Base-by-base conservation (phyloP, 805 yeast species). In the Saturnispora hagleri region DNA sequence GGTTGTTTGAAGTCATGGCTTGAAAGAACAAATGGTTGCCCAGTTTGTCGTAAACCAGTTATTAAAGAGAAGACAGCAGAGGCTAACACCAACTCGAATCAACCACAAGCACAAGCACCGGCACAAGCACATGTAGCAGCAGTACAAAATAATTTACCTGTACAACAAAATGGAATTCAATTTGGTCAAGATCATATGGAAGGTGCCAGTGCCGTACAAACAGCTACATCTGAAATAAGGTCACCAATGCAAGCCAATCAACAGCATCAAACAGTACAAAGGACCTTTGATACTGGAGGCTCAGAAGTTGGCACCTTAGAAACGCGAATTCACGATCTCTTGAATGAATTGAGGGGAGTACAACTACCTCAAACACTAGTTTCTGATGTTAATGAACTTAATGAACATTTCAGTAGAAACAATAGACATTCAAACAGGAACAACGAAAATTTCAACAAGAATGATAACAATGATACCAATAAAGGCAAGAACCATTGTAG, bases 1-100 rank as follows among this genome's bases (percentile, higher is more conserved):
- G 90, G 93, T 4, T 93, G 99, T 66, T 74, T 93, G 55, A 86
- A 88, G 61, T 84, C 86, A 58, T 93, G 99, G 99, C 73, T 93
- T 58, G 95, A 87, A 62, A 77, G 96, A 57, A 88, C 96, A 0
- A 91, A 84, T 58, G 79, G 80, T n/a, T 93, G 99, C 70, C 99
- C 99, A 1, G 80, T 90, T 50, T 93, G 99, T 65, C 74, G 96
- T 55, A 73, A 83, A 31, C 78, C 81, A 10, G 95, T 89, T 2
- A 75, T 80, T 56, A 15, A 41, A 22, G 17, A 28, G 26, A 31
- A 27, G 8, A 8, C 28, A 2, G 22, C 17, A 5, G 26, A 45
- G 7, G 15, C 9, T 10, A 27, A 45, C 8, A 4, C 36, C 9
- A 13, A 22, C 18, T 5, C 27, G 12, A 22, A 41, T 13, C 18